These are phyloP conservation scores for Lycium ferocissimum DNA, from an alignment of 257 asterid genomes.

Conservation along the genomic window DNA sequence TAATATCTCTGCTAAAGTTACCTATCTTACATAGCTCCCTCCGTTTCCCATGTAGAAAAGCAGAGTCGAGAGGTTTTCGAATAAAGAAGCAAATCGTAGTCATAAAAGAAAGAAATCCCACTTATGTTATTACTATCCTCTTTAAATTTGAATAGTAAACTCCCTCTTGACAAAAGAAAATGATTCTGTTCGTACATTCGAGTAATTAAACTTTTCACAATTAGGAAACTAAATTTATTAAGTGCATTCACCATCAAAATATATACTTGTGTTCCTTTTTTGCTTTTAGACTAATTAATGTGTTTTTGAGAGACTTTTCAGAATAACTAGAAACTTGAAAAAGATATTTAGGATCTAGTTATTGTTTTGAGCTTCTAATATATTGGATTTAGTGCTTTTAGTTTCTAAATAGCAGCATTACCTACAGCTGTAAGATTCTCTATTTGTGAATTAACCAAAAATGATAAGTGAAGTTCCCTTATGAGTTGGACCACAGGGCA, in stretches of 20 bases:
- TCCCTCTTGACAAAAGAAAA: not conserved
- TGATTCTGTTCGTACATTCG: too few species aligned
- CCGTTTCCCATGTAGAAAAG: constrained; percentile 18
- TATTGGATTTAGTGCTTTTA: not conserved
- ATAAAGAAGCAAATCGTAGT: not conserved
- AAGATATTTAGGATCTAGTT: not conserved
- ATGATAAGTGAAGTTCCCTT: not conserved
- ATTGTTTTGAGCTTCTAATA: not conserved
- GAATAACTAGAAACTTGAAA: not conserved
- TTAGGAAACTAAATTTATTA: too few species aligned
- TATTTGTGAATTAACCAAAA: not conserved
- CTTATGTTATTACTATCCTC: not conserved
- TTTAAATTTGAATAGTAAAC: not conserved
- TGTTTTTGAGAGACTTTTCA: not conserved
- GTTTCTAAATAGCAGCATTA: not conserved
- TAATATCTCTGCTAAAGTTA: constrained; percentile 29
- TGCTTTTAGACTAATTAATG: not conserved
- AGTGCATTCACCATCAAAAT: not conserved
- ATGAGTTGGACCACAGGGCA: not conserved
- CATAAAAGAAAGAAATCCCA: constrained; percentile 5
- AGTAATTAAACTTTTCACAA: too few species aligned
- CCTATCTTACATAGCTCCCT: not conserved
- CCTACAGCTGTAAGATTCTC: not conserved
- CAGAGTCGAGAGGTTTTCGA: not conserved
- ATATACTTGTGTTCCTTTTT: not conserved